Conservation (phyloP, 2,329 filamentous ascomycete species). For the Cordyceps farinosa region DNA sequence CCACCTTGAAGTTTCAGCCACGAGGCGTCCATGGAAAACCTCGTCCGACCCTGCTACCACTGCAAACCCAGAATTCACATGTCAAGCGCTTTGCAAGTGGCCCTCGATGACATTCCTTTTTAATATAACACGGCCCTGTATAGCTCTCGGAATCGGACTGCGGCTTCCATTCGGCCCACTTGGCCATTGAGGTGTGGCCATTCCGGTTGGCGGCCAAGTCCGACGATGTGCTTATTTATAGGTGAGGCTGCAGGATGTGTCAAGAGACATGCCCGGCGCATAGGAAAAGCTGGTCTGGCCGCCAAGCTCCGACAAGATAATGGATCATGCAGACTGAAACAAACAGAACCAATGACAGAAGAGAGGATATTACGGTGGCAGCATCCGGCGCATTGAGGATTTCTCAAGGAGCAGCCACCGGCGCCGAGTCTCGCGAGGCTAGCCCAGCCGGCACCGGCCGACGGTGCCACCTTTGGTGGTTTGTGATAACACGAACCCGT, state of each 20-base stretch:
- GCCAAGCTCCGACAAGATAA: not conserved
- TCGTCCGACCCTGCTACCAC: not conserved
- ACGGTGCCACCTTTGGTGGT: conserved; percentile 11
- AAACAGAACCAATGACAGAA: not conserved
- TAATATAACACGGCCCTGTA: not conserved
- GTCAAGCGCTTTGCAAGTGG: not conserved
- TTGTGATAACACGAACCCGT: not conserved
- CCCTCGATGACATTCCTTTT: not conserved
- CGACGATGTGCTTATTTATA: not conserved
- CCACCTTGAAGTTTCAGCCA: not conserved
- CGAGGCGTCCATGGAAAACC: not conserved
- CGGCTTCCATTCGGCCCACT: not conserved
- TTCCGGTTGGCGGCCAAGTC: conserved; percentile 13
- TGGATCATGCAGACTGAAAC: not conserved
- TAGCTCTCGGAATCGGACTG: not conserved
- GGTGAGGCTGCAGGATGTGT: conserved; percentile 1
- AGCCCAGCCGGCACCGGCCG: conserved; percentile 16
- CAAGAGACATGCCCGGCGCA: not conserved
- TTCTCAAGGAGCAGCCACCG: not conserved
- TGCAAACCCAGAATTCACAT: not conserved
- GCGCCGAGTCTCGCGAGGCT: conserved; percentile 1
- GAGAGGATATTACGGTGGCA: not conserved
- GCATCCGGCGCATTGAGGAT: not conserved
- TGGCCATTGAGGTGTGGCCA: not conserved
- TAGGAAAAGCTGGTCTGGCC: not conserved